Evolutionary conservation across 2,329 filamentous ascomycete genomes (phyloP).

Genomic region (Cyphellophora europaea): DNA sequence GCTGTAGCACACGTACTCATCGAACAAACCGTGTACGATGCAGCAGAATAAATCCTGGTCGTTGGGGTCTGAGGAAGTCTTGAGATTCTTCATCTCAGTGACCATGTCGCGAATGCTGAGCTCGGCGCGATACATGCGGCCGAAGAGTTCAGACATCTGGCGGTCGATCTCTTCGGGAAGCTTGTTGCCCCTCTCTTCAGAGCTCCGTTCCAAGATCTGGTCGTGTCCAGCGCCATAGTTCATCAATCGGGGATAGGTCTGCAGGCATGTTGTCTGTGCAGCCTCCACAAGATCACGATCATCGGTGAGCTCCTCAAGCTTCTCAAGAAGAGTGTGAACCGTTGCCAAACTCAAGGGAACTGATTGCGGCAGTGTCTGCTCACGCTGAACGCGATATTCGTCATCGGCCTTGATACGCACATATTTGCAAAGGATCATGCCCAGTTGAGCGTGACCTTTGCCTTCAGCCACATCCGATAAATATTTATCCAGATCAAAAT

Average conservation of each 20-base stretch:
- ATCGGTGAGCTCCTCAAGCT: conserved; percentile 59
- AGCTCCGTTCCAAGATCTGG: conserved; percentile 80
- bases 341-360: conserved; percentile 77
- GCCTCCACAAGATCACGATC: conserved; percentile 63
- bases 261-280: conserved; percentile 80
- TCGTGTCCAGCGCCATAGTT: conserved; percentile 93
- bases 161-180: conserved; percentile 70
- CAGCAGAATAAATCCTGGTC: conserved; percentile 95
- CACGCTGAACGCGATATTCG: conserved; percentile 65
- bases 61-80: conserved; percentile 69
- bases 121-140: conserved; percentile 93
- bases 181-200: conserved; percentile 63
- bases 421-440: conserved; percentile 60
- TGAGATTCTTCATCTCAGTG: conserved; percentile 74
- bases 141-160: conserved; percentile 96
- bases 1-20: conserved; percentile 91
- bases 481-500: conserved; percentile 65
- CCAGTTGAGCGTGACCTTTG: conserved; percentile 11
- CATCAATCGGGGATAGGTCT: conserved; percentile 85
- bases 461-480: conserved; percentile 47
- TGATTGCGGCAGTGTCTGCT: conserved; percentile 57
- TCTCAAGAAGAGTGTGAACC: conserved; percentile 68
- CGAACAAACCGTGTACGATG: conserved; percentile 96
- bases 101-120: conserved; percentile 80
- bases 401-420: conserved; percentile 74